Base-by-base conservation (phyloP, 176 grass and related monocot species). In the Zoysia pacifica region DNA sequence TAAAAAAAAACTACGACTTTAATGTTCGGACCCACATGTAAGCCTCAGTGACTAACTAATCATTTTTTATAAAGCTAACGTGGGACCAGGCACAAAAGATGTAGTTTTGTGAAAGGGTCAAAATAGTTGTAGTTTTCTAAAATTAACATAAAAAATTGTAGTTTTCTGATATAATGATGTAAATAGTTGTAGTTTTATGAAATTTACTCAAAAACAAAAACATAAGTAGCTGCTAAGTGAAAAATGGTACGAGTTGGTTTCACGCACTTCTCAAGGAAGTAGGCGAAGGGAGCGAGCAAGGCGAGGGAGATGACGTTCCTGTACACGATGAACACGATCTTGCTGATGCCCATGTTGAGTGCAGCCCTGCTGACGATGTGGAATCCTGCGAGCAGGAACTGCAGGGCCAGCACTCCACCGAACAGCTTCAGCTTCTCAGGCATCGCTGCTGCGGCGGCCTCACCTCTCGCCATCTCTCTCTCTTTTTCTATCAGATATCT, bases 181-280 rank as follows among this genome's bases (percentile, higher is more conserved):
- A 28, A 28, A 28, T 28, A 28, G 28, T 28, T 28, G 28, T 28
- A n/a, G n/a, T n/a, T n/a, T n/a, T n/a, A n/a, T n/a, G n/a, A n/a
- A n/a, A n/a, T n/a, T n/a, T n/a, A n/a, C n/a, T n/a, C n/a, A n/a
- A n/a, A n/a, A n/a, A n/a, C n/a, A 28, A 28, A 28, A 28, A 28
- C 28, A 28, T 28, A 28, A 28, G 28, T 28, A 28, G 28, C 28
- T 28, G 28, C 28, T 28, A 28, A 66, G 47, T 8, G 2, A 7
- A 6, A 10, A 14, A 84, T 19, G 16, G 55, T 54, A 38, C 10
- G 36, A 59, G 4, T 16, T 7, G 36, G 4, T 50, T 46, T 46
- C 28, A 81, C 89, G 72, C 79, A 98, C 95, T 94, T 98, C 72
- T 98, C 95, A 36, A 98, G 86, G 71, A 98, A 98, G 83, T 98